Evolutionary conservation across 2,329 filamentous ascomycete species (phyloP).

Genomic region (Xylariaceae sp.): DNA sequence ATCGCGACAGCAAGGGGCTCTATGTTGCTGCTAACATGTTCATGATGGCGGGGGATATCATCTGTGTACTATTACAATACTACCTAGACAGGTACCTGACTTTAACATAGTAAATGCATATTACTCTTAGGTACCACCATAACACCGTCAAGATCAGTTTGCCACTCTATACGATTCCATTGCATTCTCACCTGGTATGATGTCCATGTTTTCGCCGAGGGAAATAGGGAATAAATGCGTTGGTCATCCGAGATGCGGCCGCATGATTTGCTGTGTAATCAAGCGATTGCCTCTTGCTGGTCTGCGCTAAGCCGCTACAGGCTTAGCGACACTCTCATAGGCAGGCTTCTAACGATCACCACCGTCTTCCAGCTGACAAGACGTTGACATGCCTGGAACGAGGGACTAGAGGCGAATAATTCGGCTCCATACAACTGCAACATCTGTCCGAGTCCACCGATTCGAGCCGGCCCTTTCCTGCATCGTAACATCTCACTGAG

Average conservation of each 20-base stretch:
- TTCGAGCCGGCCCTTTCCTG: neutral
- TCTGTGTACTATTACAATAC: neutral
- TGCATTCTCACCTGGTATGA: no score
- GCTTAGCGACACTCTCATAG: conserved; percentile 16
- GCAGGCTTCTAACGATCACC: conserved; percentile 27
- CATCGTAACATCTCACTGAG: neutral
- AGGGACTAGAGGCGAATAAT: conserved; percentile 17
- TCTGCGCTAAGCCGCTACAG: conserved; percentile 11
- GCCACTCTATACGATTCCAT: neutral
- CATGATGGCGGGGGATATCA: neutral
- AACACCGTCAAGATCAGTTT: neutral
- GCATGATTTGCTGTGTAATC: conserved; percentile 4
- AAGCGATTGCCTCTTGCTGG: neutral
- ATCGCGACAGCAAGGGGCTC: no score
- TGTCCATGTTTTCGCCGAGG: no score
- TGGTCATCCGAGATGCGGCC: neutral
- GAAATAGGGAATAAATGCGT: no score
- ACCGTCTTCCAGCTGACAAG: conserved; percentile 15
- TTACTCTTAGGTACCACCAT: no score
- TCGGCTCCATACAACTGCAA: neutral
- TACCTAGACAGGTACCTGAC: no score
- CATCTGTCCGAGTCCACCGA: neutral
- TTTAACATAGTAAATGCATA: neutral
- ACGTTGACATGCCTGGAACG: conserved; percentile 1
- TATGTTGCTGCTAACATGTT: neutral